A percentile compares a stretch with the other conserved stretches of the same genome.
Evolutionary conservation across 1,139 yeast species (phyloP).

Genomic region (Pneumocystis carinii): DNA sequence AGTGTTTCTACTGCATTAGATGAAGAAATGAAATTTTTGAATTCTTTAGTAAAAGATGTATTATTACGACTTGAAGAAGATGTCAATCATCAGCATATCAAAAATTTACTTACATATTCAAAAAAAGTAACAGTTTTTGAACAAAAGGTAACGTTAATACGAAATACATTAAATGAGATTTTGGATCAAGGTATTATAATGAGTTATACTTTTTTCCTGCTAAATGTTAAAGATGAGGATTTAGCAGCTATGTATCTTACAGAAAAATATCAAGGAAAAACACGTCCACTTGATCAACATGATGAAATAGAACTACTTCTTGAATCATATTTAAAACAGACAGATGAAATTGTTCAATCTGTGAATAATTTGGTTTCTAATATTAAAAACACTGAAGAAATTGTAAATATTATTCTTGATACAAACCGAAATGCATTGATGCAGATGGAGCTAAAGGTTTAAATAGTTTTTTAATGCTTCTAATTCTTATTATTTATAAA

Average conservation of each 20-base stretch:
- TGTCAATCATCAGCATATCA: constrained; percentile 67
- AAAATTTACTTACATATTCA: constrained; percentile 64
- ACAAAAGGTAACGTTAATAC: constrained; percentile 68
- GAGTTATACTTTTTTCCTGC: constrained; percentile 35
- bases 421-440: constrained; percentile 87
- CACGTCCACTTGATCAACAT: constrained; percentile 24
- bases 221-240: constrained; percentile 47
- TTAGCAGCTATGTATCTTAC: constrained; percentile 71
- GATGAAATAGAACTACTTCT: constrained; percentile 76
- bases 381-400: constrained; percentile 88
- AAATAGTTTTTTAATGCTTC: no score
- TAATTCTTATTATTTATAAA: constrained; percentile 25
- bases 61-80: constrained; percentile 70
- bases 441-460: constrained; percentile 44
- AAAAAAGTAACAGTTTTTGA: constrained; percentile 67
- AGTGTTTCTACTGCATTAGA: constrained; percentile 73
- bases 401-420: constrained; percentile 84
- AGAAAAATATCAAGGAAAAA: constrained; percentile 27
- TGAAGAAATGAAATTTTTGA: constrained; percentile 67
- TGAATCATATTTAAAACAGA: constrained; percentile 86
- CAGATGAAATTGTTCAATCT: constrained; percentile 92
- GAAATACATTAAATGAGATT: constrained; percentile 75
- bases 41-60: constrained; percentile 59
- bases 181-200: constrained; percentile 38
- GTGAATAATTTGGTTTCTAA: constrained; percentile 72